Evolutionary conservation across 805 yeast species (phyloP).

Genomic region (Spathaspora arborariae): DNA sequence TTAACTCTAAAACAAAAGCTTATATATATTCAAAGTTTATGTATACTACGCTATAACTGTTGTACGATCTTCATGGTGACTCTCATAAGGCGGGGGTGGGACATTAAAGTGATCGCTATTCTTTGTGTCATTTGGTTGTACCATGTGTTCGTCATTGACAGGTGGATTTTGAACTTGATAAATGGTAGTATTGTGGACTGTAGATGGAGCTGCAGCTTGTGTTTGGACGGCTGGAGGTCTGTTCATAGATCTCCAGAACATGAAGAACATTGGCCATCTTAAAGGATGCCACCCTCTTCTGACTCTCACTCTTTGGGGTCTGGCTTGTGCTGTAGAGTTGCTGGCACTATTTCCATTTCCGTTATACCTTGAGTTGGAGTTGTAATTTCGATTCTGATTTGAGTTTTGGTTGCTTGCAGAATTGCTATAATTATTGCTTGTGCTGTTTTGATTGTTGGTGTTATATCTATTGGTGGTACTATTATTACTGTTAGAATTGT

Average conservation of each 20-base stretch:
- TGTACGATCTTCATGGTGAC: not conserved
- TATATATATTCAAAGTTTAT: not conserved
- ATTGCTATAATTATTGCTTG: not conserved
- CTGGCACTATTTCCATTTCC: not conserved
- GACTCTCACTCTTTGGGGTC: constrained; percentile 3
- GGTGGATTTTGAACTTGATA: constrained; percentile 4
- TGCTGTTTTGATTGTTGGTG: constrained; percentile 1
- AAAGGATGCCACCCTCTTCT: constrained; percentile 3
- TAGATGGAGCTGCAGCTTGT: not conserved
- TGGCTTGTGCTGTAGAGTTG: not conserved
- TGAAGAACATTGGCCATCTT: constrained; percentile 6
- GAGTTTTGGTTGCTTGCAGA: not conserved
- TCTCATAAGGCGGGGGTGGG: not conserved
- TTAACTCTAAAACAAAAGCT: too few species aligned
- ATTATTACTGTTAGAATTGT: not conserved
- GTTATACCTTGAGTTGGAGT: constrained; percentile 1
- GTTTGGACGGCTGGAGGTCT: constrained; percentile 1
- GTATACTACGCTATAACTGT: not conserved
- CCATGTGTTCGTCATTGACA: not conserved
- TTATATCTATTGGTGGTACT: not conserved
- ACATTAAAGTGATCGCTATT: not conserved
- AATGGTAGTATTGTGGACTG: constrained; percentile 1
- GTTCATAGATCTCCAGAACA: constrained; percentile 4
- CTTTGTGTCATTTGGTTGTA: not conserved
- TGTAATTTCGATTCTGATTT: not conserved